phyloP scores from a whole-genome alignment of 805 yeast genomes.

The Metschnikowia proteae region DNA sequence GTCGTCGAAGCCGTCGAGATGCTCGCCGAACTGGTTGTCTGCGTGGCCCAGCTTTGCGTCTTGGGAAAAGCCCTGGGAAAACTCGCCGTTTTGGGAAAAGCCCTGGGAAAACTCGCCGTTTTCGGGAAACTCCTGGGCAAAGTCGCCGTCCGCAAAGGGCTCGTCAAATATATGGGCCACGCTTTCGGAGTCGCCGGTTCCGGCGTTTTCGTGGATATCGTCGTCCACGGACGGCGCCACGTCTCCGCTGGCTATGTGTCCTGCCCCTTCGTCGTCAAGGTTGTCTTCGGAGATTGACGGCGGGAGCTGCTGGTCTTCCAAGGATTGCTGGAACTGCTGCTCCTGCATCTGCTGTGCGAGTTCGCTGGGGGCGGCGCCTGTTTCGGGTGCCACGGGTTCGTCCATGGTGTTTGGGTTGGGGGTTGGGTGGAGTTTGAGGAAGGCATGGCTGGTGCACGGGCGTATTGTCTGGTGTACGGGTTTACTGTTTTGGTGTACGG shows the following conservation, averaged over 20 bases:
- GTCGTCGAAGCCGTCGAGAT: conserved; percentile 11
- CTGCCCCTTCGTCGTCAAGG: conserved; percentile 14
- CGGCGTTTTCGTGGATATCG: background rate
- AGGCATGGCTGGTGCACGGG: background rate
- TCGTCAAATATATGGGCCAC: background rate
- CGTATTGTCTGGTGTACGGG: background rate
- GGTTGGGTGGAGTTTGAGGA: background rate
- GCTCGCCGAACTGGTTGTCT: background rate
- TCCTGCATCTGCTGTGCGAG: conserved; percentile 11
- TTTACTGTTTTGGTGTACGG: too few relatives aligned
- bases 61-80: too few relatives aligned
- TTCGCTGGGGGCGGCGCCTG: conserved; percentile 1
- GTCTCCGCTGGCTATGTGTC: conserved; percentile 9
- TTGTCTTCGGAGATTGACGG: conserved; percentile 11
- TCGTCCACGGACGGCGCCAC: conserved; percentile 7
- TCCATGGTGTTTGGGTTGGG: conserved; percentile 3
- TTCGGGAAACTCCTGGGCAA: too few relatives aligned
- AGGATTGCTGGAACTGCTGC: conserved; percentile 12
- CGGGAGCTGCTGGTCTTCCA: conserved; percentile 17
- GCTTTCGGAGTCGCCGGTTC: background rate
- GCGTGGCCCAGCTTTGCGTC: background rate
- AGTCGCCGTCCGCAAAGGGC: background rate
- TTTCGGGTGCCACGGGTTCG: background rate
- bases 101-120: too few relatives aligned
- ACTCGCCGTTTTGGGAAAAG: too few relatives aligned